These are phyloP conservation scores for Globisporangium cylindrosporum DNA, from an alignment of 352 stramenopile species.

Conservation along the genomic window DNA sequence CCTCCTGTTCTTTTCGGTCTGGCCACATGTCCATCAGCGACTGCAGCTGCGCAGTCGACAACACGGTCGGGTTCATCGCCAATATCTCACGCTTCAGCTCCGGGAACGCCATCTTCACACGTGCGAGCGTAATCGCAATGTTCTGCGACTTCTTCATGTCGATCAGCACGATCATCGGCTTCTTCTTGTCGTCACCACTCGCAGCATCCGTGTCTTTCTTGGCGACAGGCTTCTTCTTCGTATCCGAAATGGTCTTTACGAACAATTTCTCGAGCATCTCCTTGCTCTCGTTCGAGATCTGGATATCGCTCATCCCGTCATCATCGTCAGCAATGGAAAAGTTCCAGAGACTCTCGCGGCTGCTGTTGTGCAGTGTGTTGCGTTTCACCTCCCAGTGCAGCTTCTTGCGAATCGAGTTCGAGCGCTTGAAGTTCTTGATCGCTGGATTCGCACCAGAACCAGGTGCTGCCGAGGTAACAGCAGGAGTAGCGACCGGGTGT, in stretches of 20 bases:
- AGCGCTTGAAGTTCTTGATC: constrained; percentile 42
- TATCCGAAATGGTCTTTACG: constrained; percentile 60
- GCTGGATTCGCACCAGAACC: constrained; percentile 1
- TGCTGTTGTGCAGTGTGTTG: constrained; percentile 20
- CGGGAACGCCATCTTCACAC: constrained; percentile 67
- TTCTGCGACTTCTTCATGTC: constrained; percentile 90
- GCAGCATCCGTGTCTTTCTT: constrained; percentile 23
- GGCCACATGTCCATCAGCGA: constrained; percentile 87
- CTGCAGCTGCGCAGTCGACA: constrained; percentile 74
- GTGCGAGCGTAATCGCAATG: constrained; percentile 79
- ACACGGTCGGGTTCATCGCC: constrained; percentile 68
- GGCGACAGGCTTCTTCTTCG: constrained; percentile 35
- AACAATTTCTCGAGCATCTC: constrained; percentile 77
- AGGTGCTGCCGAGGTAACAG: constrained; percentile 2
- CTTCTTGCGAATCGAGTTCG: constrained; percentile 83
- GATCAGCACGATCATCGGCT: constrained; percentile 72
- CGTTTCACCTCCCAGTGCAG: constrained; percentile 78
- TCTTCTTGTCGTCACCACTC: constrained; percentile 48
- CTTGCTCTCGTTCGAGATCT: constrained; percentile 70
- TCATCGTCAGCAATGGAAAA: constrained; percentile 37
- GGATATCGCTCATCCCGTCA: constrained; percentile 39
- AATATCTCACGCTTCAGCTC: constrained; percentile 75
- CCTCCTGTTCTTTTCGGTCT: constrained; percentile 66
- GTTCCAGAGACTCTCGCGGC: constrained; percentile 70
- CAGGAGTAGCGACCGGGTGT: constrained; percentile 26